Evolutionary conservation across 169 alveolate species (phyloP).

Genomic region (Plasmodium gaboni): DNA sequence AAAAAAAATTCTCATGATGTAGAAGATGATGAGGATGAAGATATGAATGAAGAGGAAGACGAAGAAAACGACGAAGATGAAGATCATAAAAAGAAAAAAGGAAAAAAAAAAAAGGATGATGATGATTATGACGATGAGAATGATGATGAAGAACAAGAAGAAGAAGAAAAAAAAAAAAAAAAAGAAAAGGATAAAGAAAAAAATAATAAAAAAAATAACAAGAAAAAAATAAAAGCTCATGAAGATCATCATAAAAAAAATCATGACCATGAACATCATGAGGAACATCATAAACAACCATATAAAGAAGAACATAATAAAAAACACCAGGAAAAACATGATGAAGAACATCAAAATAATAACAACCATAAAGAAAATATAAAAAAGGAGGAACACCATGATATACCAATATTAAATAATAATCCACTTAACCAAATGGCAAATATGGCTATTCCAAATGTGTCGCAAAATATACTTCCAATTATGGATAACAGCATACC

Average conservation of each 20-base stretch:
- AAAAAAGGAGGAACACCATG: not conserved
- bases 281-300: not conserved
- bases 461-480: slow-evolving; percentile 21
- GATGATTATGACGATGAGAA: not conserved
- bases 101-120: slow-evolving; percentile 13
- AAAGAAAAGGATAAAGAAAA: slow-evolving; percentile 6
- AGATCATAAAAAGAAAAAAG: slow-evolving; percentile 3
- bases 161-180: slow-evolving; percentile 6
- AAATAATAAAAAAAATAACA: slow-evolving; percentile 5
- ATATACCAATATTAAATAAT: not conserved
- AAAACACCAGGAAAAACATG: not conserved
- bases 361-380: not conserved
- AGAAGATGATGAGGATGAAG: slow-evolving; percentile 18
- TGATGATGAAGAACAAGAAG: slow-evolving; percentile 20
- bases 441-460: slow-evolving; percentile 7
- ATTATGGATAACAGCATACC: not conserved
- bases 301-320: not conserved
- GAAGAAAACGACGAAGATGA: slow-evolving; percentile 8
- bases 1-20: not conserved
- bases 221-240: not conserved
- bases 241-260: not conserved
- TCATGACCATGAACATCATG: not conserved
- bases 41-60: slow-evolving; percentile 22
- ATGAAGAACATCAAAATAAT: too few species aligned
- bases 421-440: not conserved